Evolutionary conservation across 306 rosid species (phyloP), one percentile per base, ranked within the genome.

Genomic region (Pueraria montana): DNA sequence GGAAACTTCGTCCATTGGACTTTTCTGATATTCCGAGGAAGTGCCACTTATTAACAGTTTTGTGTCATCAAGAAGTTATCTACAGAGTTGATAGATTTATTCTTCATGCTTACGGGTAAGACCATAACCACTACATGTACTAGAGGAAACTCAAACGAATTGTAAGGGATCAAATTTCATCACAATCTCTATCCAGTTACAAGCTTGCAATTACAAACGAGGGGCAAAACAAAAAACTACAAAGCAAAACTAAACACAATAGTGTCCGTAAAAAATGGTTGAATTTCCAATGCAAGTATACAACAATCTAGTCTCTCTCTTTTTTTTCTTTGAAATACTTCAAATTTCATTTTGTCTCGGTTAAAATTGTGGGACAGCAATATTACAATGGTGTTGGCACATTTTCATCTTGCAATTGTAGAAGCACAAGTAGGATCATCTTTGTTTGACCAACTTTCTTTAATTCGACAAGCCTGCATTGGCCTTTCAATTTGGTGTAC

Each of bases 401-500:
- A 74, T 34, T 83, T 75, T 91, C 85, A 93, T 90, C 91, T 88
- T 48, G 98, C 97, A 84, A 87, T 86, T 6, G 96, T 89, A 69
- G 94, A 87, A 82, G 93, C 88, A 83, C 89, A 82, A 40, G 92
- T 36, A 10, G 93, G 85, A 63, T 91, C 97, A 6, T 95, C 92
- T 82, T 89, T 90, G 84, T 82, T 94, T 24, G 94, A 82, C 98
- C 97, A 94, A 77, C 74, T 80, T 88, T 92, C 96, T 68, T 90
- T 89, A 50, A 88, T 81, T 62, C 96, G 73, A 83, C 99, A 92
- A 56, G 94, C 91, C 83, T 87, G 90, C 86, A 91, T 89, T 14
- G 95, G 92, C 78, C 97, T 87, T 80, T 93, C 98, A 74, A 96
- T 92, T 86, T 88, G 96, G 32, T 81, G 79, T 69, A 62, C 77